These are phyloP conservation scores for Neonectria sp. DNA, from an alignment of 2,329 filamentous ascomycete genomes.

Conservation along the genomic window DNA sequence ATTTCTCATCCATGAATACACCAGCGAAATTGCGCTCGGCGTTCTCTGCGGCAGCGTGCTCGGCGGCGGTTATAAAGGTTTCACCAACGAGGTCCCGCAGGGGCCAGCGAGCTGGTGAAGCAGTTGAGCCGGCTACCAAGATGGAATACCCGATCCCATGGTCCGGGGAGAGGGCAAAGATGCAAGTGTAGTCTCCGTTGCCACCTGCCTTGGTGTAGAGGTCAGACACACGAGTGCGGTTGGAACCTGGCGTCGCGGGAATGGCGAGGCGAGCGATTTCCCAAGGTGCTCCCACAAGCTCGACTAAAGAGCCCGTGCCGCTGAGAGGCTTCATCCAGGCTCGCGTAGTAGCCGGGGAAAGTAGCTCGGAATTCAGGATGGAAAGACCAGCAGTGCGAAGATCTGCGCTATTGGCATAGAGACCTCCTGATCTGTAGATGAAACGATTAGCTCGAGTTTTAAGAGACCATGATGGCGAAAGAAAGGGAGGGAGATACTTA, in stretches of 20 bases:
- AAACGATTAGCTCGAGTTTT: neutral
- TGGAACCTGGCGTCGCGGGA: conserved; percentile 43
- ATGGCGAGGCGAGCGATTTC: conserved; percentile 39
- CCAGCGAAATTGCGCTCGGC: conserved; percentile 36
- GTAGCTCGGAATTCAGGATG: conserved; percentile 39
- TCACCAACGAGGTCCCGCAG: conserved; percentile 37
- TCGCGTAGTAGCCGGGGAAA: conserved; percentile 16
- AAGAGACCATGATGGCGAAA: neutral
- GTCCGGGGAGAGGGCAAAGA: conserved; percentile 50
- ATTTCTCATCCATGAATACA: conserved; percentile 28
- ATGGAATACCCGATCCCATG: conserved; percentile 50
- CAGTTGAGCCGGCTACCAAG: conserved; percentile 43
- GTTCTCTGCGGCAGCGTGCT: conserved; percentile 39
- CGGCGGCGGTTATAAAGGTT: conserved; percentile 38
- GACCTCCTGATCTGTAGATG: conserved; percentile 32
- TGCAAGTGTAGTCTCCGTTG: conserved; percentile 46
- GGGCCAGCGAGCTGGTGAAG: conserved; percentile 33
- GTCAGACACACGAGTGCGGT: conserved; percentile 48
- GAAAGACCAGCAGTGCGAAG: conserved; percentile 36
- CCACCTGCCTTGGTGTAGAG: conserved; percentile 47
- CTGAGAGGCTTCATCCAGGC: conserved; percentile 43
- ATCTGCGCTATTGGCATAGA: conserved; percentile 32
- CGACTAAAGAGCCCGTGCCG: conserved; percentile 35
- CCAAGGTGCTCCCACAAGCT: conserved; percentile 41
- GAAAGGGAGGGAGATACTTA: conserved; percentile 19